phyloP scores from a whole-genome alignment of 1,284 basidiomycete genomes.

The Microbotryum lychnidis-dioicae region DNA sequence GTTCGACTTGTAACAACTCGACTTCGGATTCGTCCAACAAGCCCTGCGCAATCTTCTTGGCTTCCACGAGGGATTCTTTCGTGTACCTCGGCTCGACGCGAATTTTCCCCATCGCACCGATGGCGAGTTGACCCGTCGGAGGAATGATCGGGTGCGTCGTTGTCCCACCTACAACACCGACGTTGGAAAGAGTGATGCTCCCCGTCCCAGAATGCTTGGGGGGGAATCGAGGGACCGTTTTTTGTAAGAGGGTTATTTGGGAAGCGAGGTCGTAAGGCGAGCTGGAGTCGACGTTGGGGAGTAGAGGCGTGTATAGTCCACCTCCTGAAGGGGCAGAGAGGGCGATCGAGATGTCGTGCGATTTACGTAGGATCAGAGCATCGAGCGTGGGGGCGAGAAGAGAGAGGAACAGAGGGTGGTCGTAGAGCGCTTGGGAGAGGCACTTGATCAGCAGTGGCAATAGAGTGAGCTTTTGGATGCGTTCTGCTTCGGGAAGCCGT shows the following conservation, averaged over 20 bases:
- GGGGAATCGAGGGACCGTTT: slow-evolving; percentile 50
- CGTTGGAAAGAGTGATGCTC: slow-evolving; percentile 78
- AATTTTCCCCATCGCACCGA: slow-evolving; percentile 77
- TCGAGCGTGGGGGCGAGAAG: slow-evolving; percentile 23
- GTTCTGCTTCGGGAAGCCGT: slow-evolving; percentile 41
- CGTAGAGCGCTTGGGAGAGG: slow-evolving; percentile 66
- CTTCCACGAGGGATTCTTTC: not conserved
- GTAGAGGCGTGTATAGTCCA: slow-evolving; percentile 73
- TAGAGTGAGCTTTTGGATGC: slow-evolving; percentile 60
- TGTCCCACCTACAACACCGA: slow-evolving; percentile 71
- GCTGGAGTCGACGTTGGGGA: slow-evolving; percentile 54
- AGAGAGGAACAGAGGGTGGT: slow-evolving; percentile 66
- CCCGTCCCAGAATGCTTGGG: slow-evolving; percentile 61
- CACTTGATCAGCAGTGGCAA: slow-evolving; percentile 81
- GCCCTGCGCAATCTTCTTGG: slow-evolving; percentile 32
- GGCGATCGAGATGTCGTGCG: slow-evolving; percentile 59
- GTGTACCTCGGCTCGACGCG: slow-evolving; percentile 28
- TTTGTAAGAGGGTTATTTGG: slow-evolving; percentile 53
- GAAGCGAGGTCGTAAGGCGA: slow-evolving; percentile 61
- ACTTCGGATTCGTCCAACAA: slow-evolving; percentile 43
- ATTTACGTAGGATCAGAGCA: slow-evolving; percentile 56
- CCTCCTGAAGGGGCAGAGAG: slow-evolving; percentile 60
- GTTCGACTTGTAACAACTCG: slow-evolving; percentile 43
- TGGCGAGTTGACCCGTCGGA: slow-evolving; percentile 79
- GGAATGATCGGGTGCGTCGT: slow-evolving; percentile 71